A percentile compares a stretch with the other conserved stretches of the same genome.
phyloP scores from a whole-genome alignment of 176 grass and related monocot species.

The Sorghum bicolor region DNA sequence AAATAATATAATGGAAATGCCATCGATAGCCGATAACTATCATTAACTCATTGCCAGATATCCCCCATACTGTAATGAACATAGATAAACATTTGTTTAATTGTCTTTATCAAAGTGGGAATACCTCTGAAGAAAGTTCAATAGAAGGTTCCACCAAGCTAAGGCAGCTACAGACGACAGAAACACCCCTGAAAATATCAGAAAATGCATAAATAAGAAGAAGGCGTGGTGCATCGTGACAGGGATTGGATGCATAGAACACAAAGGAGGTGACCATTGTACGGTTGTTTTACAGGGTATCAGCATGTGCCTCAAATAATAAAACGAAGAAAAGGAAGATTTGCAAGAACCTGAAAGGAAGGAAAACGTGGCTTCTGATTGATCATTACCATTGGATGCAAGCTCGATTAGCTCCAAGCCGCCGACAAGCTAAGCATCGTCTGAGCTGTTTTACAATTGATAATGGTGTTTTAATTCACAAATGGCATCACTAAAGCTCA shows the following conservation, averaged over 20 bases:
- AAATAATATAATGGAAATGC: constrained; percentile 2
- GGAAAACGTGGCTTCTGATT: background rate
- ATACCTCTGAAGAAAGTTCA: background rate
- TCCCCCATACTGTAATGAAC: background rate
- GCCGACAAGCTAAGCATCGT: background rate
- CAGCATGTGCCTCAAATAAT: background rate
- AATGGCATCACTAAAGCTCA: background rate
- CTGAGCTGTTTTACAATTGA: background rate
- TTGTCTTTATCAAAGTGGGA: background rate
- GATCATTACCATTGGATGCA: background rate
- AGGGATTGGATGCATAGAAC: background rate
- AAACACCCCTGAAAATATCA: background rate
- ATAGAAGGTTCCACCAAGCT: background rate
- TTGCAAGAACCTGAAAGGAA: background rate
- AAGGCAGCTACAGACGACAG: too few species aligned
- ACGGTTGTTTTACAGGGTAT: constrained; percentile 10
- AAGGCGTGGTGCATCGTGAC: background rate
- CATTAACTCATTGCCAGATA: background rate
- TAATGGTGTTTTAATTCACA: background rate
- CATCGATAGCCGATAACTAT: background rate
- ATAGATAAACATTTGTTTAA: background rate
- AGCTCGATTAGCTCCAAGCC: background rate
- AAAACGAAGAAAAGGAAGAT: background rate
- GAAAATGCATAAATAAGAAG: background rate
- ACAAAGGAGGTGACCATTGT: background rate